Percentiles rank a stretch among this genome's conserved stretches.
Conservation (phyloP, 176 grass and related monocot genomes). For the Aegilops umbellulata region DNA sequence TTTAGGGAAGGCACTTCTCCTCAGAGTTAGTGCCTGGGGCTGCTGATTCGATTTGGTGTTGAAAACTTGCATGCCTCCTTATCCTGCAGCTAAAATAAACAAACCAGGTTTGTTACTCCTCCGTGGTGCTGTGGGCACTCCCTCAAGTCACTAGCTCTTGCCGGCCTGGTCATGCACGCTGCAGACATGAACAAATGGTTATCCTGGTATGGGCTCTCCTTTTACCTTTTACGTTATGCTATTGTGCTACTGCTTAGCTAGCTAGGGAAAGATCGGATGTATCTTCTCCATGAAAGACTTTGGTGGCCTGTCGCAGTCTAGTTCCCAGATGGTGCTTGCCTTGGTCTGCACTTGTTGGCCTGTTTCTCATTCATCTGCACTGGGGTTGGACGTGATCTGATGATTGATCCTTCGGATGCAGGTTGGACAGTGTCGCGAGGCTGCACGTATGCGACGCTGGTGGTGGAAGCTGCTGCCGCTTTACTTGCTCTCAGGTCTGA, state of each 20-base stretch:
- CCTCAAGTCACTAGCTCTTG: slow-evolving; percentile 25
- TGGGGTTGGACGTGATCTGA: slow-evolving; percentile 24
- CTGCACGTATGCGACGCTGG: slow-evolving; percentile 40
- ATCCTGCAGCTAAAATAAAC: slow-evolving; percentile 42
- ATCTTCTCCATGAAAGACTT: slow-evolving; percentile 51
- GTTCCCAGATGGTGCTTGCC: slow-evolving; percentile 45
- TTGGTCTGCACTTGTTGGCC: slow-evolving; percentile 52
- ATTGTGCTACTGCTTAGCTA: slow-evolving; percentile 37
- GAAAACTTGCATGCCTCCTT: slow-evolving; percentile 51
- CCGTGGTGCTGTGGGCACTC: slow-evolving; percentile 22
- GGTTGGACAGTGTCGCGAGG: slow-evolving; percentile 27
- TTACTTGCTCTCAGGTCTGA: slow-evolving; percentile 22
- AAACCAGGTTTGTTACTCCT: slow-evolving; percentile 24
- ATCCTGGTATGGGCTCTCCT: slow-evolving; percentile 30
- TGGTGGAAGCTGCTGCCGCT: slow-evolving; percentile 33
- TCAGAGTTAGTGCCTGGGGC: slow-evolving; percentile 30
- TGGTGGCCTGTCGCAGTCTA: slow-evolving; percentile 42
- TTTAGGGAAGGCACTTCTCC: slow-evolving; percentile 8
- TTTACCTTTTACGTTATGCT: slow-evolving; percentile 38
- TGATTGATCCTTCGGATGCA: slow-evolving; percentile 10
- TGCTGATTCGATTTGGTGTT: slow-evolving; percentile 34
- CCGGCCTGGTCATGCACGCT: slow-evolving; percentile 25
- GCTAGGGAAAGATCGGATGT: slow-evolving; percentile 38
- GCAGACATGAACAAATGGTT: slow-evolving; percentile 30
- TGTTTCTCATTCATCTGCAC: slow-evolving; percentile 32